phyloP scores from a whole-genome alignment of 495 filamentous ascomycete species.

The Lasiosphaeria miniovina region DNA sequence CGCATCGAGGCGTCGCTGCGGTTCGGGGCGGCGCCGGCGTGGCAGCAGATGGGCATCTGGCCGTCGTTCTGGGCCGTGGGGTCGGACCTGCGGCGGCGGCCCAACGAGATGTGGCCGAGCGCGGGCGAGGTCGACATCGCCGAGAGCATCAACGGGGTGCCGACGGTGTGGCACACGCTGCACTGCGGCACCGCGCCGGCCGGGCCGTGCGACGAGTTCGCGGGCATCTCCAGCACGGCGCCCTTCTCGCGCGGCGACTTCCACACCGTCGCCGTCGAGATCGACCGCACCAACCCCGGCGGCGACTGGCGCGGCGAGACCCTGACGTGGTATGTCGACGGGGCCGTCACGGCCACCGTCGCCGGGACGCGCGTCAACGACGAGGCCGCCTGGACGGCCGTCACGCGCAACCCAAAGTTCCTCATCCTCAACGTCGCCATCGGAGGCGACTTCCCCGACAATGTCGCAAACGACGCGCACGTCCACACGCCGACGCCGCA shows the following conservation, averaged over 20 bases:
- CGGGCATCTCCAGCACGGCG: constrained; percentile 29
- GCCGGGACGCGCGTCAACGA: constrained; percentile 32
- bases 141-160: constrained; percentile 42
- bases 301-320: constrained; percentile 39
- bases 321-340: constrained; percentile 43
- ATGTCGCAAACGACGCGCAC: neutral
- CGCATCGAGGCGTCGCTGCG: constrained; percentile 38
- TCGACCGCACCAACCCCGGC: constrained; percentile 32
- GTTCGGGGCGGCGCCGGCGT: constrained; percentile 31
- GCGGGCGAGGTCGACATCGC: constrained; percentile 48
- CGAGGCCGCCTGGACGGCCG: constrained; percentile 35
- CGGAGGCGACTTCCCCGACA: constrained; percentile 34
- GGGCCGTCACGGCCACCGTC: constrained; percentile 29
- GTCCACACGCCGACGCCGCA: constrained; percentile 1
- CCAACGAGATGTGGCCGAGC: constrained; percentile 34
- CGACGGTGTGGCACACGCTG: constrained; percentile 38
- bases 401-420: constrained; percentile 34
- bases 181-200: constrained; percentile 44
- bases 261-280: constrained; percentile 40
- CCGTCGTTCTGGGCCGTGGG: constrained; percentile 50
- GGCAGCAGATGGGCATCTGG: constrained; percentile 46
- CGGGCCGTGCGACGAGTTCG: constrained; percentile 44
- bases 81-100: constrained; percentile 30
- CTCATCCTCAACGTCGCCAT: constrained; percentile 48
- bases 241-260: constrained; percentile 33